Evolutionary conservation across 78 protist species (phyloP).

Genomic region (Polysphondylium violaceum): DNA sequence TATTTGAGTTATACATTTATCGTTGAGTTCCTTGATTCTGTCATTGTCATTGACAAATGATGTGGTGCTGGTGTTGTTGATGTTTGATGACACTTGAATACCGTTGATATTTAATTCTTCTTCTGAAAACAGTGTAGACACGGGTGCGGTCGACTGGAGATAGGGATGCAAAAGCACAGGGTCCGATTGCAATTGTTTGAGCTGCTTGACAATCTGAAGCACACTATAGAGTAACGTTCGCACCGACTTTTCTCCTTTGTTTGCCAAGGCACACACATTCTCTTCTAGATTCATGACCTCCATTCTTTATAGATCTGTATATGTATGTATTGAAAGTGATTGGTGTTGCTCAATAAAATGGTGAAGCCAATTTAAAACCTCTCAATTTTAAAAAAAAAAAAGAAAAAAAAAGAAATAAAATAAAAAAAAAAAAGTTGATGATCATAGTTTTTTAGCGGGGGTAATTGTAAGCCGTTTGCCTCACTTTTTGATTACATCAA

Average conservation of each 20-base stretch:
- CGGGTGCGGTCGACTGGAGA: constrained; percentile 1
- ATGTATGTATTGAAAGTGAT: too few relatives aligned
- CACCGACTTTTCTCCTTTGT: constrained; percentile 29
- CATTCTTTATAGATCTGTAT: too few relatives aligned
- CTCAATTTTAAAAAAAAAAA: too few relatives aligned
- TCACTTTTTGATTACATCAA: too few relatives aligned
- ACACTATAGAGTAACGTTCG: constrained; percentile 8
- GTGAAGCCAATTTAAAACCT: too few relatives aligned
- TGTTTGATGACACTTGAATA: background rate
- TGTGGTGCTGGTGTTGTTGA: constrained; percentile 1
- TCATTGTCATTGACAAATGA: constrained; percentile 32
- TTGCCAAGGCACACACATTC: constrained; percentile 35
- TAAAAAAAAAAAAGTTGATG: too few relatives aligned
- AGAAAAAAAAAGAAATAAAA: too few relatives aligned
- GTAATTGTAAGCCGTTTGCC: too few relatives aligned
- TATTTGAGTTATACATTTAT: constrained; percentile 11
- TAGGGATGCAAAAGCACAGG: constrained; percentile 5
- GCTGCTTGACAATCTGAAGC: constrained; percentile 19
- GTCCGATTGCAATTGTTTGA: constrained; percentile 33
- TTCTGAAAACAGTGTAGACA: background rate
- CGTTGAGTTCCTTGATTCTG: constrained; percentile 11
- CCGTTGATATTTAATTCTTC: too few relatives aligned
- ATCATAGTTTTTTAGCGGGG: too few relatives aligned
- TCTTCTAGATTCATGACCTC: too few relatives aligned
- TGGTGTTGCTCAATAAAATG: too few relatives aligned